Evolutionary conservation across 78 protist genomes (phyloP).

Genomic region (Emiliania huxleyi): DNA sequence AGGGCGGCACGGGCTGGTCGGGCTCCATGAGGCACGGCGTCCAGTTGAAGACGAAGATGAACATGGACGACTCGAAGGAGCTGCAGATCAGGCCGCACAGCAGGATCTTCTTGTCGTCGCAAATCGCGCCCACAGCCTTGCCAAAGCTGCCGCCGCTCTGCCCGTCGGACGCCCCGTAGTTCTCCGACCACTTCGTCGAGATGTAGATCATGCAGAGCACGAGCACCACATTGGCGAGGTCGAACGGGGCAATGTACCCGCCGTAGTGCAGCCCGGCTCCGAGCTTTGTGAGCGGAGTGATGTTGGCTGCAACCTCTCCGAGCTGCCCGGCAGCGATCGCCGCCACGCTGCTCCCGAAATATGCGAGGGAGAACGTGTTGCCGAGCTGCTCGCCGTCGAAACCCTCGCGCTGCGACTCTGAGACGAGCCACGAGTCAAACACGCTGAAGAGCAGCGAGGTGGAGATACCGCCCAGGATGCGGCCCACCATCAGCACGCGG

Average conservation of each 20-base stretch:
- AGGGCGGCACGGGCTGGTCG: no score
- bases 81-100: constrained; percentile 71
- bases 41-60: constrained; percentile 89
- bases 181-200: background rate
- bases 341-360: constrained; percentile 55
- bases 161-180: background rate
- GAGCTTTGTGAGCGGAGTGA: no score
- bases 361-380: constrained; percentile 73
- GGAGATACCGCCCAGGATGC: constrained; percentile 85
- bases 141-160: no score
- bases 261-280: background rate
- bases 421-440: constrained; percentile 93
- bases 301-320: no score
- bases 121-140: no score
- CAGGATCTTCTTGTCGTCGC: background rate
- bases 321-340: no score
- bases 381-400: constrained; percentile 43
- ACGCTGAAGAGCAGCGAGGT: constrained; percentile 86
- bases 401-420: background rate
- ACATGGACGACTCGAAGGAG: constrained; percentile 92
- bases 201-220: background rate
- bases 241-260: constrained; percentile 87
- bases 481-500: constrained; percentile 77
- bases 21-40: no score
- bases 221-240: constrained; percentile 35